Evolutionary conservation across 2,329 filamentous ascomycete genomes (phyloP).

Genomic region (Venturia oleaginea): DNA sequence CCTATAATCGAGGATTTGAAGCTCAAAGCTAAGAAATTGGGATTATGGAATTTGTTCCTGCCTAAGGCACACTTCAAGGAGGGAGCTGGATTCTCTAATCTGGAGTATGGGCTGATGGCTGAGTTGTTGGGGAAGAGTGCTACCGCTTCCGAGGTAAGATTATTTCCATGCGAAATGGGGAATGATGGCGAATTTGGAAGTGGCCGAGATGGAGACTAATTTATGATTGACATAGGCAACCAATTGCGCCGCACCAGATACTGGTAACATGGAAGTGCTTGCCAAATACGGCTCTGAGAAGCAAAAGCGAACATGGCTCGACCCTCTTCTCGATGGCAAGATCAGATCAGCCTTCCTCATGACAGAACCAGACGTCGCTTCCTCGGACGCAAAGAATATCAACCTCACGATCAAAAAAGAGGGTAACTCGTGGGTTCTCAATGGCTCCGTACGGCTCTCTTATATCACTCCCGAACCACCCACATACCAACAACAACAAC

Average conservation of each 20-base stretch:
- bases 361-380: constrained; percentile 85
- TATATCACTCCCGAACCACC: neutral
- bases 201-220: constrained; percentile 18
- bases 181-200: no score
- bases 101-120: constrained; percentile 97
- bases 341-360: constrained; percentile 88
- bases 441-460: constrained; percentile 56
- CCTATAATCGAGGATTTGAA: constrained; percentile 82
- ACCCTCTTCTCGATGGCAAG: constrained; percentile 70
- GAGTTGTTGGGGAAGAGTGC: constrained; percentile 85
- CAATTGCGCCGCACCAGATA: constrained; percentile 86
- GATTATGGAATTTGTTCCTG: constrained; percentile 97
- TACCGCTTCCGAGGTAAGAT: constrained; percentile 62
- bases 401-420: constrained; percentile 73
- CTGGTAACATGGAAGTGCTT: constrained; percentile 91
- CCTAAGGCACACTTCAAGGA: constrained; percentile 92
- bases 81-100: constrained; percentile 86
- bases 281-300: constrained; percentile 82
- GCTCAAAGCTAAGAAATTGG: constrained; percentile 68
- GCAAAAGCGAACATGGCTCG: constrained; percentile 78
- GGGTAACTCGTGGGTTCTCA: constrained; percentile 82
- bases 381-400: constrained; percentile 89
- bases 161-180: constrained; percentile 10
- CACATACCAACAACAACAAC: neutral
- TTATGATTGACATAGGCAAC: constrained; percentile 45